Percentiles rank a stretch among this genome's conserved stretches.
phyloP scores from a whole-genome alignment of 139 green algal species.

The Medakamo hakoo region DNA sequence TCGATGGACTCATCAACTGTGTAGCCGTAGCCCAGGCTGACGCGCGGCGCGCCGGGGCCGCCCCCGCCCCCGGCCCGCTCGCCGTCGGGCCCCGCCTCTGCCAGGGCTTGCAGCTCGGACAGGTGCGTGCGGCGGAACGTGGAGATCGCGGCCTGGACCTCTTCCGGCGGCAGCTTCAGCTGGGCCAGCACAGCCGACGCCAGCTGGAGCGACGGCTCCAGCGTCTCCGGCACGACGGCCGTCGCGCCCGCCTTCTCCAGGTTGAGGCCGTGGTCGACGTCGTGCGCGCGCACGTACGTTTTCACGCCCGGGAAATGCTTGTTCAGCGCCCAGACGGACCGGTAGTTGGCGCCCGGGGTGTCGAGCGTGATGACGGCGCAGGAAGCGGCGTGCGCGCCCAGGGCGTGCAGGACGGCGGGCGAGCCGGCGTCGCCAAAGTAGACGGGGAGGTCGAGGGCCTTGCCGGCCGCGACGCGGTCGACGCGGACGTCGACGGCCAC shows the following conservation, averaged over 20 bases:
- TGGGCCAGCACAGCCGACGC: constrained; percentile 72
- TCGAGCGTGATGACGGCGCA: constrained; percentile 89
- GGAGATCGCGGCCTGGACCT: constrained; percentile 58
- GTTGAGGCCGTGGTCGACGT: constrained; percentile 83
- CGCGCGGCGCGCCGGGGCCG: constrained; percentile 2
- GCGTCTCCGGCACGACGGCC: constrained; percentile 89
- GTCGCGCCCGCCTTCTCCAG: constrained; percentile 91
- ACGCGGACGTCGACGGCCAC: constrained; percentile 81
- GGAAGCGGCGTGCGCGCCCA: constrained; percentile 61
- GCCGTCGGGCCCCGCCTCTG: not conserved
- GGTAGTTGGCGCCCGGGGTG: constrained; percentile 67
- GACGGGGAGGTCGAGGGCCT: constrained; percentile 75
- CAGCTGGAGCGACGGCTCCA: constrained; percentile 93
- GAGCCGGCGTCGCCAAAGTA: constrained; percentile 95
- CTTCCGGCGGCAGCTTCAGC: constrained; percentile 56
- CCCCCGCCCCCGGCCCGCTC: constrained; percentile 7
- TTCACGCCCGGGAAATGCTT: constrained; percentile 77
- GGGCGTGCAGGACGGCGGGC: constrained; percentile 48
- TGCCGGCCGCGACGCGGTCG: constrained; percentile 52
- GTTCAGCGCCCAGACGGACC: constrained; percentile 82
- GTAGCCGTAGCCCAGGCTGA: constrained; percentile 37
- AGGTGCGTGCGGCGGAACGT: constrained; percentile 42
- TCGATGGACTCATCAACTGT: constrained; percentile 3
- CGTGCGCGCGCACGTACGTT: constrained; percentile 91
- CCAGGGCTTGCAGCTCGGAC: constrained; percentile 31